These are phyloP conservation scores for Marchantia paleacea DNA, from an alignment of 225 moss, liverwort and hornwort genomes.

Conservation along the genomic window DNA sequence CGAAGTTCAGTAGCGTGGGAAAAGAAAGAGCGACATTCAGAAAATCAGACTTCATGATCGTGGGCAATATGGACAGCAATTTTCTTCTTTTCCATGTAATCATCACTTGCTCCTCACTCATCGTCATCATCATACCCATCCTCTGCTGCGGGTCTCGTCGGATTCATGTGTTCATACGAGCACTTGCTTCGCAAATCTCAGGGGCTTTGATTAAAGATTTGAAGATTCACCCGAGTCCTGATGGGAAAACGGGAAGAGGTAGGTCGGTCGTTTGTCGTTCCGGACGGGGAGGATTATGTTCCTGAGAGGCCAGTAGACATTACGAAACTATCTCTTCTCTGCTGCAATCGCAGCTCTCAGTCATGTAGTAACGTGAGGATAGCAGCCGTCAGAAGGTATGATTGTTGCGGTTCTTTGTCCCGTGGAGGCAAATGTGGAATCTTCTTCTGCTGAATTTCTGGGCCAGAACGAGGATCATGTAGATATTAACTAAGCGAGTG, in stretches of 20 bases:
- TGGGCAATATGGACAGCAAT: conserved; percentile 10
- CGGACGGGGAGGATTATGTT: not conserved
- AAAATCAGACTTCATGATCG: not conserved
- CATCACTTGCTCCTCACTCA: conserved; percentile 14
- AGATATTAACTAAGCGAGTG: not conserved
- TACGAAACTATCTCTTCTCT: not conserved
- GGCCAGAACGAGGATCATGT: not conserved
- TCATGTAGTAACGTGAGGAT: not conserved
- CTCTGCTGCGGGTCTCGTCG: conserved; percentile 1
- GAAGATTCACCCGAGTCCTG: conserved; percentile 4
- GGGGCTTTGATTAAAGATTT: conserved; percentile 11
- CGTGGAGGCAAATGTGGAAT: not conserved
- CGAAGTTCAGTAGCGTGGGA: conserved; percentile 6
- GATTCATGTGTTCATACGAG: conserved; percentile 4
- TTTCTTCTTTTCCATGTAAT: conserved; percentile 22
- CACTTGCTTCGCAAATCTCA: not conserved
- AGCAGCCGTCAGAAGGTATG: not conserved
- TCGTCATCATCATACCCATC: conserved; percentile 10
- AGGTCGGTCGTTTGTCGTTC: not conserved
- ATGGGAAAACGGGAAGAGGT: conserved; percentile 13
- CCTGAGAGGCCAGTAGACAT: not conserved
- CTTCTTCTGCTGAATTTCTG: not conserved
- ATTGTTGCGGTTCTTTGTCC: too few species aligned
- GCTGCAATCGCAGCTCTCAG: not conserved
- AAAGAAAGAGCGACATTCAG: not conserved